These are phyloP conservation scores for Metarhizium rileyi DNA, from an alignment of 2,329 filamentous ascomycete species.

Conservation along the genomic window DNA sequence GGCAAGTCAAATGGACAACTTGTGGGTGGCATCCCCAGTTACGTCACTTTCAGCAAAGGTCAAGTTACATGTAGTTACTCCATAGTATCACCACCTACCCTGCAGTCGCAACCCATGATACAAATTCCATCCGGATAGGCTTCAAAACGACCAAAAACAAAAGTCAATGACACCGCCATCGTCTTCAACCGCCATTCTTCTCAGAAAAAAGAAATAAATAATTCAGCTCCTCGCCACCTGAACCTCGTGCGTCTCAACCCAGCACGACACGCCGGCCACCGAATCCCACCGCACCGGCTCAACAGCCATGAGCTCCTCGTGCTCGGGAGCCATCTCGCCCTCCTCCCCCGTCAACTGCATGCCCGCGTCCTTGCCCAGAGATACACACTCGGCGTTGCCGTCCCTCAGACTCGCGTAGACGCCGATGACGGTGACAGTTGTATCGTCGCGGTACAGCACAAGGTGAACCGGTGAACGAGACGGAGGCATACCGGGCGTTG, in stretches of 20 bases:
- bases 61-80: too few species aligned
- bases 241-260: constrained; percentile 27
- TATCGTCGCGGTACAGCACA: constrained; percentile 21
- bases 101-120: too few species aligned
- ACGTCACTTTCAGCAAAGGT: too few species aligned
- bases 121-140: too few species aligned
- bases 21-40: too few species aligned
- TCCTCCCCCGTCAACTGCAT: constrained; percentile 11
- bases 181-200: background rate
- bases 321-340: constrained; percentile 9
- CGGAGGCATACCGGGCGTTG: background rate
- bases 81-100: too few species aligned
- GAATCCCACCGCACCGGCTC: constrained; percentile 26
- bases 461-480: constrained; percentile 17
- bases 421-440: constrained; percentile 18
- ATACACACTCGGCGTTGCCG: constrained; percentile 25
- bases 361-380: constrained; percentile 18
- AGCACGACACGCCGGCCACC: constrained; percentile 24
- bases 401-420: constrained; percentile 24
- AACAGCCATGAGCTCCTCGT: constrained; percentile 10
- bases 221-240: background rate
- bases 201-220: too few species aligned
- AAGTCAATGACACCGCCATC: too few species aligned
- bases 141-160: too few species aligned
- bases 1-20: too few species aligned